Evolutionary conservation across 2,329 filamentous ascomycete genomes (phyloP), one percentile per base, ranked within the genome.

Genomic region (Venturia aucupariae): DNA sequence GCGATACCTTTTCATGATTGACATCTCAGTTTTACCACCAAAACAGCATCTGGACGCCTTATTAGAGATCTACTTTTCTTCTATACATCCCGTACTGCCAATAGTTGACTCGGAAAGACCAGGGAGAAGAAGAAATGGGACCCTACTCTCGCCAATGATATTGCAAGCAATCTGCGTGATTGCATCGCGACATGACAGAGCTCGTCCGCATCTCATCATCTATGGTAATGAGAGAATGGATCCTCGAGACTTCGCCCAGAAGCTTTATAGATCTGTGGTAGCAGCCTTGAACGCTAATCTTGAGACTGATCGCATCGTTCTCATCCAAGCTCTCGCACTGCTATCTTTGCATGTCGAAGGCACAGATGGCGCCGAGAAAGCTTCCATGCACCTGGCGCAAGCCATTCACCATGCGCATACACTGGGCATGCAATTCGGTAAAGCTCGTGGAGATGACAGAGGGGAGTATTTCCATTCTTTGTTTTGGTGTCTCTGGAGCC

Each of bases 321-420:
- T 80, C 15, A 80, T 81, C 35, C 76, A 79, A 65, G 75, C 77
- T 22, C 70, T 80, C 39, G 77, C 79, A 19, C 68, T 81, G 13
- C 74, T 79, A 42, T 80, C 78, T 3, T 73, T 80, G 2, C 77
- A 81, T 66, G 75, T 73, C 61, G 79, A 81, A 70, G 79, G 78
- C 4, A 73, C 75, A 15, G 79, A 80, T 64, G 79, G 78, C 22
- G 76, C 76, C 2, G 78, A 80, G 66, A 76, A 79, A 64, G 75
- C 77, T 4, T 79, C 78, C 0, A 76, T 80, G 74, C 75, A 77
- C 62, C 71, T 81, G 5, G 75, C 75, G 0, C 77, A 80, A 70
- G 79, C 79, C 8, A 79, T 81, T 62, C 79, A 81, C 59, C 78
- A 81, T 66, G 78, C 77, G 4, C 78, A 81, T 65, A 80, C 79